Evolutionary conservation across 1,284 basidiomycete genomes (phyloP).

Genomic region (Hortiboletus rubellus): DNA sequence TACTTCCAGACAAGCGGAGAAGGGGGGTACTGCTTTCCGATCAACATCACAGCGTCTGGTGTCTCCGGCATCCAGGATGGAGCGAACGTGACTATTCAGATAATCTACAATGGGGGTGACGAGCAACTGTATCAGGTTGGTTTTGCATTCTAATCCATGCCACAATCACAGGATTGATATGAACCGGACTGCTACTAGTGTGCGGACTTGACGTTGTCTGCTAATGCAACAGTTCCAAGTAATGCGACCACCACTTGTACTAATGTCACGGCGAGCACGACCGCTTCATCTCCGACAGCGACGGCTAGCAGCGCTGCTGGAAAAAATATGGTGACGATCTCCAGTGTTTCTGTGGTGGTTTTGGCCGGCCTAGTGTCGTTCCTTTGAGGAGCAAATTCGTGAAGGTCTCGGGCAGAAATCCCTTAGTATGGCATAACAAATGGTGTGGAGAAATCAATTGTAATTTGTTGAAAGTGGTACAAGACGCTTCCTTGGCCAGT

Average conservation of each 20-base stretch:
- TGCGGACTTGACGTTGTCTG: conserved; percentile 32
- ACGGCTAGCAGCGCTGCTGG: conserved; percentile 12
- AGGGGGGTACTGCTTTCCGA: conserved; percentile 54
- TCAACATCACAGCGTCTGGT: conserved; percentile 47
- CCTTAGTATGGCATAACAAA: neutral
- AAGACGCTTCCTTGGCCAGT: neutral
- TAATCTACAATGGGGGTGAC: conserved; percentile 53
- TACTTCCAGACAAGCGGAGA: conserved; percentile 45
- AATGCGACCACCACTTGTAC: conserved; percentile 26
- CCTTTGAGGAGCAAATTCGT: conserved; percentile 11
- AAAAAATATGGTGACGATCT: conserved; percentile 15
- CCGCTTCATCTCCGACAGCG: conserved; percentile 15
- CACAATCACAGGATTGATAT: neutral
- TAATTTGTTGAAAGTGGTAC: neutral
- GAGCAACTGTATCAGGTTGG: conserved; percentile 54
- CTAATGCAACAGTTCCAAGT: conserved; percentile 28
- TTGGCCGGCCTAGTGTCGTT: conserved; percentile 7
- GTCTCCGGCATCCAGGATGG: conserved; percentile 49
- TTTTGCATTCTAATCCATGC: neutral
- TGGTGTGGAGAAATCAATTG: neutral
- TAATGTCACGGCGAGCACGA: conserved; percentile 17
- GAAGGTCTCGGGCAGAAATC: neutral
- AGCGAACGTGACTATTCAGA: conserved; percentile 48
- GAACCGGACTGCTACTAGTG: conserved; percentile 24
- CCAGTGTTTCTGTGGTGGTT: conserved; percentile 3